Evolutionary conservation across 2,329 filamentous ascomycete species (phyloP), one percentile per base, ranked within the genome.

Genomic region (Nemania abortiva): DNA sequence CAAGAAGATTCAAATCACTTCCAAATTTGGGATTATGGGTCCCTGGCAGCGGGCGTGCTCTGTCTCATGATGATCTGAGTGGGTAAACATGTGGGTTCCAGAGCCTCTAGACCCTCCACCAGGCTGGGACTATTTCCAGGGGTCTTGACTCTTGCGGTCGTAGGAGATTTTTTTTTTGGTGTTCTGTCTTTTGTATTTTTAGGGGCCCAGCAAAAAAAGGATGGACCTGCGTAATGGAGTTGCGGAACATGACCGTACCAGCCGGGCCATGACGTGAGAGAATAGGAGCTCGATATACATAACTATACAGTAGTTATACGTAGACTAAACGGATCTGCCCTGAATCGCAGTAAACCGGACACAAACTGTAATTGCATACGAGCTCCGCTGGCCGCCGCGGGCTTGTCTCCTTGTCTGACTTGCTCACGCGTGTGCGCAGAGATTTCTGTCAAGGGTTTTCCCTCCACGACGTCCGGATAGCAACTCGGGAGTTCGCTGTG

Each of bases 361-460:
- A 34, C 55, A 57, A 69, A 66, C 54, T 65, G 63, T 69, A 66
- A 72, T 65, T 66, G 59, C 69, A 72, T 68, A 70, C 70, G 62
- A 70, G 59, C 42, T 68, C 62, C 61, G 64, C 57, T 34, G 52
- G 45, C 58, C 50, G 65, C 54, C 53, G 54, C 56, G 62, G 49
- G 45, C 54, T 13, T 62, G 59, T 39, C 50, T 18, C 45, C 65
- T 50, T 59, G 56, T 68, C 57, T 65, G 63, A 62, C 60, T 53
- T 71, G 70, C 70, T 72, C 70, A 72, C 70, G 65, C 65, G 70
- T 65, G 47, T 10, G 18, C 15, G 45, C 65, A 72, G 68, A 69
- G 56, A 68, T 66, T 72, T 70, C 49, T 42, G 34, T 57, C 37
- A 39, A 63, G 55, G 37, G 22, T 63, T 68, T 29, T 39, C 42